phyloP scores from a whole-genome alignment of 2,329 filamentous ascomycete genomes.

The Trichoderma sp. region DNA sequence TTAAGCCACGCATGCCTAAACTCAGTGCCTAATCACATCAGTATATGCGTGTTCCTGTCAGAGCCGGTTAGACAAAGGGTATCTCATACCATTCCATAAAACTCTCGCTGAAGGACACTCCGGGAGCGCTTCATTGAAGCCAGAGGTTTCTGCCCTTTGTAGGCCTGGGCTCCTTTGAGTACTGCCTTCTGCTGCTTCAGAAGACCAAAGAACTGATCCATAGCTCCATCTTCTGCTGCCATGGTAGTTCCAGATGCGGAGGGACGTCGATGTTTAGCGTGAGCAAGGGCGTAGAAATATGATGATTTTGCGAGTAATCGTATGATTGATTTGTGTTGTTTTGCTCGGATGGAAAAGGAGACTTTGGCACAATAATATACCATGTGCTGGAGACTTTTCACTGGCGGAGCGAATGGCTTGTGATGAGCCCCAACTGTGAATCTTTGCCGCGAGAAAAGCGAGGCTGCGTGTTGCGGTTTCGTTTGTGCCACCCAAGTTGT shows the following conservation, averaged over 20 bases:
- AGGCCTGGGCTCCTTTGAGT: background rate
- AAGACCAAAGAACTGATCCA: background rate
- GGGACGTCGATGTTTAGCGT: background rate
- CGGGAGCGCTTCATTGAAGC: background rate
- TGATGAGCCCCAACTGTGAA: background rate
- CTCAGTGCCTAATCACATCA: background rate
- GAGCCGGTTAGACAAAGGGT: background rate
- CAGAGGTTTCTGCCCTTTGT: background rate
- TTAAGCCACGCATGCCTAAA: background rate
- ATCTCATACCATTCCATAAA: background rate
- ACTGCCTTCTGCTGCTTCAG: background rate
- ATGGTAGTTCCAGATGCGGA: background rate
- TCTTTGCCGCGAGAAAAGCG: background rate
- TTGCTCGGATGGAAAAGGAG: background rate
- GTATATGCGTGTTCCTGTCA: background rate
- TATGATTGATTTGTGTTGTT: background rate
- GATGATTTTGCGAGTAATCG: background rate
- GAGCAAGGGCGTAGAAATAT: background rate
- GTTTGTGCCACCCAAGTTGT: background rate
- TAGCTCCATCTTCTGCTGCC: background rate
- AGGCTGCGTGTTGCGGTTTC: background rate
- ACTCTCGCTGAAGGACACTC: background rate
- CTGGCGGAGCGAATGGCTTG: background rate
- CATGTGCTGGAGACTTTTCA: background rate
- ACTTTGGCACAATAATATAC: background rate